Base-by-base conservation (phyloP, 139 green algal genomes). In the Coelastrella sp. region DNA sequence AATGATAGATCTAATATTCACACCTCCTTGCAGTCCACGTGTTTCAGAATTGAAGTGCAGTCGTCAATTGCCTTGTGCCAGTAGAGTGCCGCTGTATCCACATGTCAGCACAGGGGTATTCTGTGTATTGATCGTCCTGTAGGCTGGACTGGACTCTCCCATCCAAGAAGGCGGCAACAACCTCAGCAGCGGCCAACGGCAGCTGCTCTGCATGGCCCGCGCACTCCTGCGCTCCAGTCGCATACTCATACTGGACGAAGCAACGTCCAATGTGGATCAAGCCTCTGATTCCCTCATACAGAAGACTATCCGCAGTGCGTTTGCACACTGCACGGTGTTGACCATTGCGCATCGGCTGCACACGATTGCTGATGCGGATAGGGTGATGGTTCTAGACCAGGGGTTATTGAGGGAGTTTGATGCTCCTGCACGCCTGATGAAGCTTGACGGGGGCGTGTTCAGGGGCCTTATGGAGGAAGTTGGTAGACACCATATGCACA, bases 181-280 rank as follows among this genome's bases (percentile, higher is more conserved):
- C 87, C 87, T 99, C 6, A 96, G 90, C 70, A 93, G 95, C 35
- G 97, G 97, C 7, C 96, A 99, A 94, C 87, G 95, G 8, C 97
- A 99, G 95, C 94, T 99, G 83, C 93, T 99, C 35, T 99, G 97
- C 94, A 95, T 97, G 91, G 93, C 94, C 17, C 91, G 93, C 0
- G 93, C 93, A 8, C 91, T 95, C 88, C 91, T 95, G 82, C 61
- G 92, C 20, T 78, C 78, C 56, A 89, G 75, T 15, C 88, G 94
- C 74, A 88, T 90, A 27, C 79, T 95, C 14, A 83, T 94, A 22
- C 83, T 93, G 24, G 91, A 90, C 24, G 85, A 90, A 65, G 94
- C 94, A 7, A 97, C 94, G 27, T 93, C 85, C 84, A 96, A 95
- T 82, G 93, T 97, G 27, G 94, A 96, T 91, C 90, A 92, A 56